Evolutionary conservation across 148 eudicot species (phyloP).

Genomic region (Beta vulgaris): DNA sequence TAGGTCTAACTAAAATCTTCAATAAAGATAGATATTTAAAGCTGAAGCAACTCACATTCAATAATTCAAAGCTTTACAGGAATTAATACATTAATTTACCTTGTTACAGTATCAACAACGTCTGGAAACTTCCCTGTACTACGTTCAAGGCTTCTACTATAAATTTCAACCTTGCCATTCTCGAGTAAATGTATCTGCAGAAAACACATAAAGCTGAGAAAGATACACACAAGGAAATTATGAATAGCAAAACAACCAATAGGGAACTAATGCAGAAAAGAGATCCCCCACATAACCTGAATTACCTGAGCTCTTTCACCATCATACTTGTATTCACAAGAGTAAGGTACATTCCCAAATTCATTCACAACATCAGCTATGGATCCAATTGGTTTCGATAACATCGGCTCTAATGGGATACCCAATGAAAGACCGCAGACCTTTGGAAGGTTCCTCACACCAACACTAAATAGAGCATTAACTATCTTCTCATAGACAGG

Average conservation of each 20-base stretch:
- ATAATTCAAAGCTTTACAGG: no score
- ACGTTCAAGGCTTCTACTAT: conserved; percentile 67
- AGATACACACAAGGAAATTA: neutral
- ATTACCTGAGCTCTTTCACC: conserved; percentile 89
- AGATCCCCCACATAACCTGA: neutral
- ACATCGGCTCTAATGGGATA: conserved; percentile 69
- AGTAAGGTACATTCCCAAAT: conserved; percentile 59
- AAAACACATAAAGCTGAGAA: neutral
- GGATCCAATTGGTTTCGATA: conserved; percentile 64
- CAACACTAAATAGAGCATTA: conserved; percentile 49
- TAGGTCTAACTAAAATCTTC: no score
- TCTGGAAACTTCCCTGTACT: conserved; percentile 80
- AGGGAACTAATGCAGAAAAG: no score
- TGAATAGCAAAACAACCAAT: neutral
- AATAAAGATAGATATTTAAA: no score
- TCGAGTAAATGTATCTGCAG: conserved; percentile 68
- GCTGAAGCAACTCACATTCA: no score
- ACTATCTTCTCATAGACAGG: conserved; percentile 66
- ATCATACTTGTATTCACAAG: conserved; percentile 89
- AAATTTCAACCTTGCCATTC: conserved; percentile 72
- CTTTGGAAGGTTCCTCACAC: conserved; percentile 56
- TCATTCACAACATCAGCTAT: conserved; percentile 66
- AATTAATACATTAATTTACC: no score
- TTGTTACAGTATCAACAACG: conserved; percentile 47
- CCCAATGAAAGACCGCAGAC: conserved; percentile 61